phyloP scores from a whole-genome alignment of 495 filamentous ascomycete genomes.

The Aspergillus steynii region DNA sequence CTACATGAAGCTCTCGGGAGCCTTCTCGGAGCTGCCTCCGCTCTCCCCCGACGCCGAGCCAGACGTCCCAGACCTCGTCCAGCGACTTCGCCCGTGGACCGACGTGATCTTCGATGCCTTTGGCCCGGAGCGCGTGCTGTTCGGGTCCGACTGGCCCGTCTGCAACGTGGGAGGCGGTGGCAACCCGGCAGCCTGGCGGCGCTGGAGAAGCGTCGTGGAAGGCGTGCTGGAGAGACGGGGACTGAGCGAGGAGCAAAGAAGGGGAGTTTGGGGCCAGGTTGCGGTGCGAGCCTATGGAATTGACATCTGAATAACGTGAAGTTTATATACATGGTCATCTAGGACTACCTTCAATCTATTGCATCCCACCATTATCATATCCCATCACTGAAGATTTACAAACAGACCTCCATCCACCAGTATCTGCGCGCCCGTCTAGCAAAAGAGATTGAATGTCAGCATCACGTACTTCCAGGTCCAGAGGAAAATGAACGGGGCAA shows the following conservation, averaged over 20 bases:
- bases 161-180: slow-evolving; percentile 68
- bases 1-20: slow-evolving; percentile 89
- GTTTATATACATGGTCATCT: not conserved
- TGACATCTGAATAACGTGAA: slow-evolving; percentile 23
- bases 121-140: slow-evolving; percentile 73
- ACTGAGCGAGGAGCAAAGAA: slow-evolving; percentile 57
- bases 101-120: slow-evolving; percentile 67
- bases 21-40: slow-evolving; percentile 70
- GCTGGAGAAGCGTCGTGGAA: slow-evolving; percentile 50
- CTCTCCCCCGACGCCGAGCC: slow-evolving; percentile 32
- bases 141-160: slow-evolving; percentile 88
- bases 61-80: slow-evolving; percentile 42
- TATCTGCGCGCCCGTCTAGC: slow-evolving; percentile 74
- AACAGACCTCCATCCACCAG: slow-evolving; percentile 83
- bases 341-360: not conserved
- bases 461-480: slow-evolving; percentile 8
- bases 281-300: slow-evolving; percentile 67
- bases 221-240: slow-evolving; percentile 57
- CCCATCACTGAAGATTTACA: slow-evolving; percentile 61
- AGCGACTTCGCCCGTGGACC: slow-evolving; percentile 61
- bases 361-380: not conserved
- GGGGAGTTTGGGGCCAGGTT: slow-evolving; percentile 67
- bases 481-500: not conserved
- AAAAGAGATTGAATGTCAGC: slow-evolving; percentile 8
- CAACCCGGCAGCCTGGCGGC: slow-evolving; percentile 49